Base-by-base conservation (phyloP, 2,329 filamentous ascomycete species). In the Cercospora sp. region DNA sequence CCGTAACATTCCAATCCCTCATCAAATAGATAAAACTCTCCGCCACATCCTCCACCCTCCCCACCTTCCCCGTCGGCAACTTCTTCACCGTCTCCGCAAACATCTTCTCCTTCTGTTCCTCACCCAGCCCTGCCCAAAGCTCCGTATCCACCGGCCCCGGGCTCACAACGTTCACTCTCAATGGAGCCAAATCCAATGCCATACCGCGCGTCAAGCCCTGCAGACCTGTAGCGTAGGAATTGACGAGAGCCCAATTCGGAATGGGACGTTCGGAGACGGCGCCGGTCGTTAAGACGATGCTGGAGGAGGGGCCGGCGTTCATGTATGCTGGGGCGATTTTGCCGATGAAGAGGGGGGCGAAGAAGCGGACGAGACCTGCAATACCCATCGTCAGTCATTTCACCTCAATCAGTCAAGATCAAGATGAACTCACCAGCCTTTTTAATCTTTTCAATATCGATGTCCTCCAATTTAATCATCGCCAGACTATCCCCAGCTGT, bases 141-240 rank as follows among this genome's bases (percentile, higher is more conserved):
- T 80, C 79, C 13, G 82, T 84, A 45, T 82, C 77, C 32, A 83
- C 81, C 0, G 81, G 79, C 0, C 89, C 89, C 0, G 88, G 87
- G 63, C 79, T 81, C 1, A 91, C 86, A 0, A 85, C 74, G 74
- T 91, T 91, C 28, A 90, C 88, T 1, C 90, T 80, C 8, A 90
- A 78, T 0, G 89, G 89, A 70, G 83, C 84, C 65, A 92, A 74
- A 73, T 91, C 89, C 34, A 90, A 73, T 1, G 89, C 89, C 37
- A 91, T 78, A 3, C 82, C 84, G 1, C 85, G 81, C 2, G 82
- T 81, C 75, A 90, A 81, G 3, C 84, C 82, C 61, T 87, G 81
- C 6, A 87, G 70, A 0, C 84, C 88, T 0, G 85, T 82, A 0
- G 82, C 83, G 63, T 83, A 85, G 1, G 79, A 78, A 0, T 81